Evolutionary conservation across 352 stramenopile species (phyloP).

Genomic region (Phytopythium oedochilum): DNA sequence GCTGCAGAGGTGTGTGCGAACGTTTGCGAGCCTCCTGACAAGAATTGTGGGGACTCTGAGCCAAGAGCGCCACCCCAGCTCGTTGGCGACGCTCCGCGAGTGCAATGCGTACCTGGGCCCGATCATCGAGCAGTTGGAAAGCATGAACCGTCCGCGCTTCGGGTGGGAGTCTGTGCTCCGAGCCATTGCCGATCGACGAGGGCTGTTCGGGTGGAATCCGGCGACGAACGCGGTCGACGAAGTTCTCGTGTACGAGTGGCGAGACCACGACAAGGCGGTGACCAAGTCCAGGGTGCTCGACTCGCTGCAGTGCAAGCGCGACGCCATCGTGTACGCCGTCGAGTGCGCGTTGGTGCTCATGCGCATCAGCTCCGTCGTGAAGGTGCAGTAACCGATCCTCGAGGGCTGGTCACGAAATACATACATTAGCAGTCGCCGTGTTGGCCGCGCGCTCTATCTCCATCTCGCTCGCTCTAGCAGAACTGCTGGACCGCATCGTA

Average conservation of each 20-base stretch:
- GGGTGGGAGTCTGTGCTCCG: constrained; percentile 3
- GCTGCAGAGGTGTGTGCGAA: constrained; percentile 18
- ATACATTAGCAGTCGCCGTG: not conserved
- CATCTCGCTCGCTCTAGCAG: constrained; percentile 16
- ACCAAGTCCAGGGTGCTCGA: constrained; percentile 36
- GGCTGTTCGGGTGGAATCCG: constrained; percentile 42
- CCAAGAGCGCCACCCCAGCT: not conserved
- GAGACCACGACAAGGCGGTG: constrained; percentile 16
- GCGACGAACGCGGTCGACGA: constrained; percentile 5
- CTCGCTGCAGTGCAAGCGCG: constrained; percentile 31
- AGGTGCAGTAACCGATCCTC: constrained; percentile 13
- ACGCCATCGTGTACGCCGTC: constrained; percentile 33
- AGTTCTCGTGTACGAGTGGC: constrained; percentile 15
- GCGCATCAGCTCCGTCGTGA: constrained; percentile 33
- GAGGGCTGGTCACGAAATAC: not conserved
- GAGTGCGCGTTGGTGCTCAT: constrained; percentile 36
- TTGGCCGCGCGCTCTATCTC: not conserved
- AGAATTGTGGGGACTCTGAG: not conserved
- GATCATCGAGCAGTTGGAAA: constrained; percentile 16
- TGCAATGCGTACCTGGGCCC: constrained; percentile 18
- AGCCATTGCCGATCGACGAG: not conserved
- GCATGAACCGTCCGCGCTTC: constrained; percentile 21
- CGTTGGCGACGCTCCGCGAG: not conserved
- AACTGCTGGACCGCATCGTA: constrained; percentile 76
- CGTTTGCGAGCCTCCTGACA: constrained; percentile 11